Evolutionary conservation across 2,329 filamentous ascomycete genomes (phyloP), one percentile per base, ranked within the genome.

Genomic region (Fusarium nygamai): DNA sequence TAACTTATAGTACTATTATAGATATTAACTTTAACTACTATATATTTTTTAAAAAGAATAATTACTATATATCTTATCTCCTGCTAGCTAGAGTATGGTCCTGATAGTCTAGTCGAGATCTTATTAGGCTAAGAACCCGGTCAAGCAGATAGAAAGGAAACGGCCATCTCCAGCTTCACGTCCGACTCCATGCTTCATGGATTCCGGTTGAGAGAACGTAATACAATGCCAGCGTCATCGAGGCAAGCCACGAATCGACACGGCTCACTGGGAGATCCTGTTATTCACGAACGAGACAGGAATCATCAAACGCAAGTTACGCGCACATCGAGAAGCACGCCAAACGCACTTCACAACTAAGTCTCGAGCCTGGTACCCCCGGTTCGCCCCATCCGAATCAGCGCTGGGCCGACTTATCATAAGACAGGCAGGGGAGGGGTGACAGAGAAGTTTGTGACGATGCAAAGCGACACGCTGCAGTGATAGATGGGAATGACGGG

Each of bases 121-220:
- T 13, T 8, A 22, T 41, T 8, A 0, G 4, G 20, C 4, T 0
- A 14, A 9, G 2, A n/a, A 41, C 8, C 12, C 39, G 4, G 6
- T 8, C 8, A 22, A 14, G 14, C 8, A 41, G 22, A 14, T 9
- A 4, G 2, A 22, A 8, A 41, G 22, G 8, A 6, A 41, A n/a
- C 22, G 8, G 5, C 20, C 39, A 41, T n/a, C 20, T 6, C 8
- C 22, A n/a, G 6, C 13, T 16, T n/a, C 39, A n/a, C 13, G 22
- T 6, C 22, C 8, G 8, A 9, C 22, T 2, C 13, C 8, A 9
- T 14, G 1, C 22, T n/a, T 14, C 8, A 41, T 41, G 6, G 20
- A 8, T 13, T 8, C 20, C 8, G 8, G 20, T 41, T 9, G 8
- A 41, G 13, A 9, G 8, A 41, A 7, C 22, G 13, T 13, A 8